Percentiles rank a stretch among this genome's conserved stretches.
Evolutionary conservation across 202 grass and related monocot genomes (phyloP).

Genomic region (Cymbopogon flexuosus): DNA sequence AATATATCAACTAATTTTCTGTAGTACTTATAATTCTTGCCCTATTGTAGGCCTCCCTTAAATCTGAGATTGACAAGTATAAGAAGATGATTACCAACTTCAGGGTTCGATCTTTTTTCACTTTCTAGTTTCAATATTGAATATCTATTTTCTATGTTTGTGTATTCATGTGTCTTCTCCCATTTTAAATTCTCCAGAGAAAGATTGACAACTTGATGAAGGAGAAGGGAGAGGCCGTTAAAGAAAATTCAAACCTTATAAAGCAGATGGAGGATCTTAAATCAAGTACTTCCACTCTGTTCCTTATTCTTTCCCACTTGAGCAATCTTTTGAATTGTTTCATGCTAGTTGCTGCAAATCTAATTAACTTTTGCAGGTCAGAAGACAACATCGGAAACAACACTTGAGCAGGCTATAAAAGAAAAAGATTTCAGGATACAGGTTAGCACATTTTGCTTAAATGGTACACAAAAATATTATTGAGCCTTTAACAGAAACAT

Average conservation of each 20-base stretch:
- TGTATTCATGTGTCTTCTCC: not conserved
- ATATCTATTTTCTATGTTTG: not conserved
- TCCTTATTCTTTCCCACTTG: not conserved
- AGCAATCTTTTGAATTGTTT: not conserved
- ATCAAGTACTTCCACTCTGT: constrained; percentile 59
- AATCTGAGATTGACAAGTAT: constrained; percentile 57
- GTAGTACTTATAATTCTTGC: not conserved
- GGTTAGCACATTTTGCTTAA: constrained; percentile 39
- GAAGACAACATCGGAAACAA: constrained; percentile 48
- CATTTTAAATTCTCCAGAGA: constrained; percentile 48
- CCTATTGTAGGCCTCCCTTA: constrained; percentile 48
- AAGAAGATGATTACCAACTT: constrained; percentile 35
- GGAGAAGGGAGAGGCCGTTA: constrained; percentile 59
- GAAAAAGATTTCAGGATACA: constrained; percentile 96
- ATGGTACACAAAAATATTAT: constrained; percentile 4
- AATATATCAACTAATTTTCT: not conserved
- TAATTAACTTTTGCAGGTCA: constrained; percentile 54
- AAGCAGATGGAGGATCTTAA: constrained; percentile 94
- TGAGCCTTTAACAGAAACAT: constrained; percentile 33
- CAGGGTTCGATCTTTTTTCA: constrained; percentile 45
- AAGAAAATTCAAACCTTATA: constrained; percentile 62
- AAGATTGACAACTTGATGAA: constrained; percentile 42
- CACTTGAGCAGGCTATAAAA: constrained; percentile 59
- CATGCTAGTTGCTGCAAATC: constrained; percentile 18
- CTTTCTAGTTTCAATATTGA: constrained; percentile 7